Conservation (phyloP, 192 early-diverging fungal genomes). For the Gonapodya prolifera region DNA sequence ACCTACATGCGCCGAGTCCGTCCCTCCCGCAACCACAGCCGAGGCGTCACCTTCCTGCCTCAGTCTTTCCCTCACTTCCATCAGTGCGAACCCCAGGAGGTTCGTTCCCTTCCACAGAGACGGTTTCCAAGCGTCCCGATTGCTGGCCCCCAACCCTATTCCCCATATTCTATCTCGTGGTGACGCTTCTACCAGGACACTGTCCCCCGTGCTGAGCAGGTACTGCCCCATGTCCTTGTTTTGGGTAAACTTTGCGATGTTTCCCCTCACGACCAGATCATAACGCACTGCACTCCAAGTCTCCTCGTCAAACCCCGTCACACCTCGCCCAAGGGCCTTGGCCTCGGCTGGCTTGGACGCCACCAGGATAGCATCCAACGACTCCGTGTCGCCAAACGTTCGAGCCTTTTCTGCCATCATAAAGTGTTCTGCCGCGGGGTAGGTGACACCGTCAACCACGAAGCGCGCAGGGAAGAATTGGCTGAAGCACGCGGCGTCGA, state of each 20-base stretch:
- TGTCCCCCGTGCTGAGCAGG: neutral
- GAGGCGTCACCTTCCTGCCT: neutral
- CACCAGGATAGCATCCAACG: neutral
- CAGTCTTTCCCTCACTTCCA: neutral
- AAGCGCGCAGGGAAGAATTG: neutral
- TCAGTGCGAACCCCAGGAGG: neutral
- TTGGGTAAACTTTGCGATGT: neutral
- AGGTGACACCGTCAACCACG: neutral
- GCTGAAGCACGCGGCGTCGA: neutral
- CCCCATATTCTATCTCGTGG: slow-evolving; percentile 1
- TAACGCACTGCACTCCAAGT: neutral
- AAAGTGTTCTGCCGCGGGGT: neutral
- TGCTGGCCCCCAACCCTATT: neutral
- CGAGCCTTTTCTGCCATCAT: slow-evolving; percentile 2
- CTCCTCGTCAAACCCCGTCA: neutral
- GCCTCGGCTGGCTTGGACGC: neutral
- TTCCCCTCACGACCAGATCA: neutral
- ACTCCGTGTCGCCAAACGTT: neutral
- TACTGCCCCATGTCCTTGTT: neutral
- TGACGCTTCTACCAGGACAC: neutral
- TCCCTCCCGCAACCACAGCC: too few relatives aligned
- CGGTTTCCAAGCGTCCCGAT: neutral
- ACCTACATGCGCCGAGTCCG: too few relatives aligned
- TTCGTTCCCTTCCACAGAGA: neutral
- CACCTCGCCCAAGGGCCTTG: neutral